Conservation (phyloP, 2,329 filamentous ascomycete species). For the Penicillium crustosum region DNA sequence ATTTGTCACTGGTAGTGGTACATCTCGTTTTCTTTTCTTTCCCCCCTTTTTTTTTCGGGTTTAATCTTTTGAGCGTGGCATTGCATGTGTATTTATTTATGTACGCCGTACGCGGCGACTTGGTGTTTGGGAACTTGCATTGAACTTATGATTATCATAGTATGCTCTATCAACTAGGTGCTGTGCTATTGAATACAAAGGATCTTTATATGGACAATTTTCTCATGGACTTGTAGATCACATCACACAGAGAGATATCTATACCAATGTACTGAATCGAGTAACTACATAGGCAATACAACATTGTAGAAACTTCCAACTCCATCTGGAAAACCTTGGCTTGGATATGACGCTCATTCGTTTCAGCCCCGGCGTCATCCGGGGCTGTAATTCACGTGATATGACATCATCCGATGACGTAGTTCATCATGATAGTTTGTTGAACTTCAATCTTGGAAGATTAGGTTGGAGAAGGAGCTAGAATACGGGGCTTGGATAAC, state of each 20-base stretch:
- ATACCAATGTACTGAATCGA: too few species aligned
- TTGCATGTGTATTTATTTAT: conserved; percentile 9
- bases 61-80: conserved; percentile 20
- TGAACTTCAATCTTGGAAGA: conserved; percentile 2
- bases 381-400: conserved; percentile 11
- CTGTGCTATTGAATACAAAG: too few species aligned
- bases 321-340: background rate
- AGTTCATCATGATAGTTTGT: conserved; percentile 13
- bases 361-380: background rate
- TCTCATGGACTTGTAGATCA: background rate
- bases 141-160: background rate
- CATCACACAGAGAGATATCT: too few species aligned
- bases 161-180: background rate
- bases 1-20: conserved; percentile 54
- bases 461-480: conserved; percentile 1
- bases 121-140: background rate
- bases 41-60: background rate
- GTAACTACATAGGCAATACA: too few species aligned
- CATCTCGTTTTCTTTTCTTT: background rate
- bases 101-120: background rate
- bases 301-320: background rate
- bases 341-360: background rate
- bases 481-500: background rate
- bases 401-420: conserved; percentile 25
- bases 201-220: background rate